Evolutionary conservation across 805 yeast genomes (phyloP).

Genomic region (Metschnikowia matae): DNA sequence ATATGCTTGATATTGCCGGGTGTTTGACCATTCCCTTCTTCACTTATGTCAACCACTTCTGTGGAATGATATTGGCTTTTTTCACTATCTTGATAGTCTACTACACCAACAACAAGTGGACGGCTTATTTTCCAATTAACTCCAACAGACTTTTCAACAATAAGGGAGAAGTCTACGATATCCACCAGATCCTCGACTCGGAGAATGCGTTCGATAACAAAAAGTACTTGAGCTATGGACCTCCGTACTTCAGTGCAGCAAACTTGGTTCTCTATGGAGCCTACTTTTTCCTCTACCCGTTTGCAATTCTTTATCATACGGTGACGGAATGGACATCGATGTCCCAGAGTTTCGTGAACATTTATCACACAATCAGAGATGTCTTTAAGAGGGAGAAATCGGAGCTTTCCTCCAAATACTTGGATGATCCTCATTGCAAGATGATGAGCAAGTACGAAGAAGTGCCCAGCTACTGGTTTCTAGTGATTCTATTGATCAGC

Average conservation of each 20-base stretch:
- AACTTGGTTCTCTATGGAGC: slow-evolving; percentile 57
- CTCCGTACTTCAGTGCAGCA: slow-evolving; percentile 65
- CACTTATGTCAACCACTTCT: slow-evolving; percentile 38
- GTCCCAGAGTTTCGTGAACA: slow-evolving; percentile 34
- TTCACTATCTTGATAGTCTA: slow-evolving; percentile 30
- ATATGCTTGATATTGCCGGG: slow-evolving; percentile 32
- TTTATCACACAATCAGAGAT: slow-evolving; percentile 28
- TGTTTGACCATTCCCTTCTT: slow-evolving; percentile 42
- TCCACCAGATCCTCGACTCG: slow-evolving; percentile 42
- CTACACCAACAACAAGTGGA: slow-evolving; percentile 49
- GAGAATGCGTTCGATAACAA: slow-evolving; percentile 42
- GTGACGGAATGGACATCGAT: slow-evolving; percentile 44
- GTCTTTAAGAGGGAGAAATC: slow-evolving; percentile 18
- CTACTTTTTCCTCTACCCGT: slow-evolving; percentile 52
- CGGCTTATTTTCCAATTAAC: slow-evolving; percentile 48
- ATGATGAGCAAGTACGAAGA: slow-evolving; percentile 60
- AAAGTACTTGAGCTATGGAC: slow-evolving; percentile 53
- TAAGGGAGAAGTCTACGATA: slow-evolving; percentile 45
- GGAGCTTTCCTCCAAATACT: slow-evolving; percentile 12
- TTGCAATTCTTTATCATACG: slow-evolving; percentile 47
- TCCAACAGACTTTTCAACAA: slow-evolving; percentile 52
- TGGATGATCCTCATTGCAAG: slow-evolving; percentile 50
- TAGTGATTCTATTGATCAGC: slow-evolving; percentile 41
- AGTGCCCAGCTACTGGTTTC: slow-evolving; percentile 75
- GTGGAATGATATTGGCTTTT: slow-evolving; percentile 35